phyloP scores from a whole-genome alignment of 2,329 filamentous ascomycete genomes.

The Cryphonectria japonica region DNA sequence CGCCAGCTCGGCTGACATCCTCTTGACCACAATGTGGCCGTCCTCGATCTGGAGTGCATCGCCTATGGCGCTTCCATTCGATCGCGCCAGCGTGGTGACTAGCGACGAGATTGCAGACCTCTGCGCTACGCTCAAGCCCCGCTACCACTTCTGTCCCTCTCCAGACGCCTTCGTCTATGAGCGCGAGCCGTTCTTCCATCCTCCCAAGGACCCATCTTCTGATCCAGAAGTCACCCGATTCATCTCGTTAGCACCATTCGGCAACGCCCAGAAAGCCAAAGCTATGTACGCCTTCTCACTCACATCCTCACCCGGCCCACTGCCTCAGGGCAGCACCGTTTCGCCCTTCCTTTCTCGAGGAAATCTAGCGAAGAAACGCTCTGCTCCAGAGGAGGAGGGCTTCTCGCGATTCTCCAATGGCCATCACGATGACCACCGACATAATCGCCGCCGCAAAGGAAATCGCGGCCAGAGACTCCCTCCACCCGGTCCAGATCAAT shows the following conservation, averaged over 20 bases:
- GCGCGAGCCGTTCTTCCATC: conserved; percentile 88
- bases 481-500: conserved; percentile 73
- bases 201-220: conserved; percentile 38
- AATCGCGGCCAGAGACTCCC: conserved; percentile 52
- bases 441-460: conserved; percentile 50
- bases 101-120: conserved; percentile 78
- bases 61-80: conserved; percentile 60
- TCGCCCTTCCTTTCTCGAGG: conserved; percentile 66
- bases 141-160: conserved; percentile 83
- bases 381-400: conserved; percentile 45
- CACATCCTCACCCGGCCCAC: conserved; percentile 59
- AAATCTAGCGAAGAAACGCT: conserved; percentile 59
- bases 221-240: conserved; percentile 76
- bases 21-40: conserved; percentile 89
- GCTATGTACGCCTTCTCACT: conserved; percentile 79
- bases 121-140: conserved; percentile 78
- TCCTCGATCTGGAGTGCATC: conserved; percentile 71
- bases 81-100: conserved; percentile 54
- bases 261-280: conserved; percentile 77
- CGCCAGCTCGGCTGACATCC: conserved; percentile 79
- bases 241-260: conserved; percentile 81
- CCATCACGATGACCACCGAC: conserved; percentile 41
- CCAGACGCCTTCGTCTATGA: conserved; percentile 75
- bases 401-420: conserved; percentile 60
- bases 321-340: conserved; percentile 73